phyloP scores from a whole-genome alignment of 106 monocot species.

The Dioscorea dumetorum region DNA sequence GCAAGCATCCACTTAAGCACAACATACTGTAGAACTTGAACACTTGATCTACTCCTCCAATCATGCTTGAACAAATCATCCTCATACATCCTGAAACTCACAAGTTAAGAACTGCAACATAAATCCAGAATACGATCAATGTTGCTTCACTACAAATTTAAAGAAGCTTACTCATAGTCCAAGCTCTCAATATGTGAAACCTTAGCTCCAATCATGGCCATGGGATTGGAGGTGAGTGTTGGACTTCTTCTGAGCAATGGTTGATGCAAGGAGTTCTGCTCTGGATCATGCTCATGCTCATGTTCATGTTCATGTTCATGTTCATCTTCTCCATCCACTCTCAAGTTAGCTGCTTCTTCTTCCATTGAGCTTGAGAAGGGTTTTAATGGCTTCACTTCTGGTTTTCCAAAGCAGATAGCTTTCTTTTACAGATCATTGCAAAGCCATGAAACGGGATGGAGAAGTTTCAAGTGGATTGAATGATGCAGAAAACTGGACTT shows the following conservation, averaged over 20 bases:
- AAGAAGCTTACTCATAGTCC: slow-evolving; percentile 53
- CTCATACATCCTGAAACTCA: slow-evolving; percentile 50
- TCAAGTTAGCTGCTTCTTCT: neutral
- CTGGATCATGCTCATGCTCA: slow-evolving; percentile 23
- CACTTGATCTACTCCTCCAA: slow-evolving; percentile 53
- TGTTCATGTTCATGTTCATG: slow-evolving; percentile 8
- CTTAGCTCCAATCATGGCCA: slow-evolving; percentile 71
- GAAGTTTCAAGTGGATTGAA: too few relatives aligned
- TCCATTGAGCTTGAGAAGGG: slow-evolving; percentile 1
- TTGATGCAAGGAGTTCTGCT: slow-evolving; percentile 29
- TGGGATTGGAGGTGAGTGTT: slow-evolving; percentile 43
- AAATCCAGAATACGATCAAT: neutral
- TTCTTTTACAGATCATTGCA: too few relatives aligned
- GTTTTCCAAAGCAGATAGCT: too few relatives aligned
- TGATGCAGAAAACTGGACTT: too few relatives aligned
- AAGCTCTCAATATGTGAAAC: slow-evolving; percentile 73
- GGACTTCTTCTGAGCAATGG: slow-evolving; percentile 55
- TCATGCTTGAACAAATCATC: slow-evolving; percentile 64
- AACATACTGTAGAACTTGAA: slow-evolving; percentile 47
- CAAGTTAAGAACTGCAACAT: neutral
- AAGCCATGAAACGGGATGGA: too few relatives aligned
- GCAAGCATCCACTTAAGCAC: slow-evolving; percentile 47
- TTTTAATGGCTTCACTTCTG: slow-evolving; percentile 11
- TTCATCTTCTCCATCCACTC: slow-evolving; percentile 18
- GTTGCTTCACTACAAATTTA: neutral